These are phyloP conservation scores for Colletotrichum graminicola DNA, from an alignment of 2,329 filamentous ascomycete genomes.

Conservation along the genomic window DNA sequence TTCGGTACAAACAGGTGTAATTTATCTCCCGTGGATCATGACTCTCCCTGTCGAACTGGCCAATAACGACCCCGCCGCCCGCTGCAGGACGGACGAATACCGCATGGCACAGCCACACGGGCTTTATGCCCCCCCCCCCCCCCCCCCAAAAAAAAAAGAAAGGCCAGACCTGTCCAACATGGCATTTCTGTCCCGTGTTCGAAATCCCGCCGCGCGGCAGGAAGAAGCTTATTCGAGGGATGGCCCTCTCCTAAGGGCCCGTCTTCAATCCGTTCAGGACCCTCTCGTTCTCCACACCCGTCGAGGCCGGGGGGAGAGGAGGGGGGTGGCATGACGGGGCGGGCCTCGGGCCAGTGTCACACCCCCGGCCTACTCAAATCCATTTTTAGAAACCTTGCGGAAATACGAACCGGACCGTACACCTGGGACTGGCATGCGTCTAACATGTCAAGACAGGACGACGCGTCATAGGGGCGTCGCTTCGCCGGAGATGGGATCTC, in stretches of 20 bases:
- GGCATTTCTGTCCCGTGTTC: slow-evolving; percentile 16
- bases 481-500: slow-evolving; percentile 4
- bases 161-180: slow-evolving; percentile 26
- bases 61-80: slow-evolving; percentile 17
- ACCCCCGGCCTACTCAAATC: slow-evolving; percentile 16
- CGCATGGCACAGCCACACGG: slow-evolving; percentile 39
- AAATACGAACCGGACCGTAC: slow-evolving; percentile 33
- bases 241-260: slow-evolving; percentile 20
- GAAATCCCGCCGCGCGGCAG: slow-evolving; percentile 36
- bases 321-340: slow-evolving; percentile 3
- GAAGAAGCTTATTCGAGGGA: slow-evolving; percentile 42
- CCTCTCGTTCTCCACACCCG: slow-evolving; percentile 26
- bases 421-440: slow-evolving; percentile 23
- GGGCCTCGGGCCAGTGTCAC: slow-evolving; percentile 10
- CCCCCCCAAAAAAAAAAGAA: slow-evolving; percentile 8
- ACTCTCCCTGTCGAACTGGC: slow-evolving; percentile 9
- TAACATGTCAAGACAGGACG: neutral
- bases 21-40: slow-evolving; percentile 9
- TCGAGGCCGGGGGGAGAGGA: slow-evolving; percentile 11
- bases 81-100: slow-evolving; percentile 29
- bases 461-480: slow-evolving; percentile 9
- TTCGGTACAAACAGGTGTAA: slow-evolving; percentile 11
- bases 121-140: slow-evolving; percentile 36
- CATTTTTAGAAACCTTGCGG: slow-evolving; percentile 37
- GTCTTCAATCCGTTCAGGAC: neutral